Conservation (phyloP, 2,329 filamentous ascomycete species). For the Paracoccidioides brasiliensis region DNA sequence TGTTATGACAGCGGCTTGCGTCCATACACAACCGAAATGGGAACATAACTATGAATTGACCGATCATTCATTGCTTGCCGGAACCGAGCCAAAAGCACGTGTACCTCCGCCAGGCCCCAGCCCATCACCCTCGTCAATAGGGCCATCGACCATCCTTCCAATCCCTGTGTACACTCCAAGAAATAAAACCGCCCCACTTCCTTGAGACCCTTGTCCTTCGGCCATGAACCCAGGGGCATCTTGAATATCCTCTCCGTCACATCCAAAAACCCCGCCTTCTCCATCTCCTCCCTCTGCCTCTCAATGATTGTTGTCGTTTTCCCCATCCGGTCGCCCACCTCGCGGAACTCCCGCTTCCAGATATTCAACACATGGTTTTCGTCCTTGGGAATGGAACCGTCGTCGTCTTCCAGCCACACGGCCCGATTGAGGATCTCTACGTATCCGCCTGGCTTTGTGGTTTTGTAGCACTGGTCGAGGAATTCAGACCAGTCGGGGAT, state of each 20-base stretch:
- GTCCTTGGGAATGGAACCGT: conserved; percentile 35
- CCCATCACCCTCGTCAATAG: conserved; percentile 24
- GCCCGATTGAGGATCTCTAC: conserved; percentile 32
- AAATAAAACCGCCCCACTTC: conserved; percentile 37
- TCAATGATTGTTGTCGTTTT: conserved; percentile 12
- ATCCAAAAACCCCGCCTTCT: conserved; percentile 45
- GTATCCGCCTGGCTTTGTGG: conserved; percentile 44
- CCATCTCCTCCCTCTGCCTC: conserved; percentile 30
- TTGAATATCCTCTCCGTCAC: conserved; percentile 41
- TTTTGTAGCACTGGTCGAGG: conserved; percentile 38
- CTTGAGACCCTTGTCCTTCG: conserved; percentile 35
- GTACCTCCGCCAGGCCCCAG: conserved; percentile 34
- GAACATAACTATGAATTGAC: conserved; percentile 29
- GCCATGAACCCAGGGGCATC: conserved; percentile 42
- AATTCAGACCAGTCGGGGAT: conserved; percentile 46
- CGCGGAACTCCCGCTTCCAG: conserved; percentile 24
- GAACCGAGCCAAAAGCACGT: conserved; percentile 33
- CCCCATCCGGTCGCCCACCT: conserved; percentile 7
- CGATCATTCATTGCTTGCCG: conserved; percentile 27
- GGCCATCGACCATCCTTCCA: conserved; percentile 33
- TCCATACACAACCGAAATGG: conserved; percentile 26
- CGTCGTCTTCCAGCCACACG: conserved; percentile 38
- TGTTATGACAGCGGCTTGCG: conserved; percentile 9
- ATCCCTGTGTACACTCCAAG: conserved; percentile 31
- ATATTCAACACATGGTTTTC: conserved; percentile 9